A percentile compares a stretch with the other conserved stretches of the same genome.
Conservation (phyloP, 257 asterid species). For the Cruciata laevipes region DNA sequence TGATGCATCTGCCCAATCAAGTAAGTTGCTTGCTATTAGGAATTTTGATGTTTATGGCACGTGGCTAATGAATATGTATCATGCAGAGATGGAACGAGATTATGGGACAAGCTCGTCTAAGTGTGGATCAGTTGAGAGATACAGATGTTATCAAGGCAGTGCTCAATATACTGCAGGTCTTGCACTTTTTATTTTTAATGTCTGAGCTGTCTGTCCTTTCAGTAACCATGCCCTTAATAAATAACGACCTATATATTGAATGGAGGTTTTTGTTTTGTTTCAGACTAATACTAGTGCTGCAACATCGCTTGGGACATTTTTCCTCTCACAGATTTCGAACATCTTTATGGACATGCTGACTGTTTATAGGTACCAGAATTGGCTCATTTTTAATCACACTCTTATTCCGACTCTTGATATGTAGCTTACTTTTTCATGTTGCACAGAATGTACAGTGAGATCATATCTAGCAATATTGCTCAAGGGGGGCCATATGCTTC, state of each 20-base stretch:
- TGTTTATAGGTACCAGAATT: conserved; percentile 64
- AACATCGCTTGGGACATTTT: conserved; percentile 78
- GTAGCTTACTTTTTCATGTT: conserved; percentile 13
- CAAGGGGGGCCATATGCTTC: conserved; percentile 99
- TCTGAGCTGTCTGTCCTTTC: neutral
- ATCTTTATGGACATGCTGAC: conserved; percentile 96
- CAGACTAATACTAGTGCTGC: conserved; percentile 98
- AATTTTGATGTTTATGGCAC: neutral
- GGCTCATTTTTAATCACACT: neutral
- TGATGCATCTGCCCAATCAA: conserved; percentile 96
- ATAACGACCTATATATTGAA: neutral
- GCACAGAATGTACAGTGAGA: conserved; percentile 96
- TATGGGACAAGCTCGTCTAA: conserved; percentile 84
- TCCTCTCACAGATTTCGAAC: conserved; percentile 71
- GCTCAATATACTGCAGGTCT: conserved; percentile 93
- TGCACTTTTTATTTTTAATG: neutral
- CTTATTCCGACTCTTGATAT: conserved; percentile 4
- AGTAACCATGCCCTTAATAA: neutral
- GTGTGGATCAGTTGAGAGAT: conserved; percentile 87
- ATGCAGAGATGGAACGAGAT: conserved; percentile 95
- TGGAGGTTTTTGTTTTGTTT: conserved; percentile 16
- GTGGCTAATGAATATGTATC: conserved; percentile 22
- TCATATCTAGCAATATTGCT: conserved; percentile 78
- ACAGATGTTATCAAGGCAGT: conserved; percentile 82
- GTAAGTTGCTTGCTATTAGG: conserved; percentile 23